A percentile compares a stretch with the other conserved stretches of the same genome.
These are phyloP conservation scores for Polyrhizophydium stewartii DNA, from an alignment of 371 early-diverging fungal species.

Conservation along the genomic window DNA sequence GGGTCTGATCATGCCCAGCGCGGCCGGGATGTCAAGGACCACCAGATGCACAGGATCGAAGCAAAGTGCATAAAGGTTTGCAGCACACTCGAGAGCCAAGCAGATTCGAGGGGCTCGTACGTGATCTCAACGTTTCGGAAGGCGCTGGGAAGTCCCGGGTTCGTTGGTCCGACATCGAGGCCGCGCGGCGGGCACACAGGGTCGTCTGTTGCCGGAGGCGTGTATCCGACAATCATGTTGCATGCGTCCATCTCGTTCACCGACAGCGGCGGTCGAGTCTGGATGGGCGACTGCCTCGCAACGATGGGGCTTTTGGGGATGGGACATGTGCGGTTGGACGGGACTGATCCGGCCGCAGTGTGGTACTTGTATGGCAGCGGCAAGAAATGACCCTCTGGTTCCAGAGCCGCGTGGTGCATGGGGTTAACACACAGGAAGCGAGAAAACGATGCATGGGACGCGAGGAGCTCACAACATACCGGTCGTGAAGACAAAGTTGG, in stretches of 20 bases:
- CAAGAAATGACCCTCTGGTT: slow-evolving; percentile 73
- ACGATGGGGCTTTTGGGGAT: neutral
- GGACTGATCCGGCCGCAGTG: neutral
- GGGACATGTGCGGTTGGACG: neutral
- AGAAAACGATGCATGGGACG: too few species aligned
- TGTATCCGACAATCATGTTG: neutral
- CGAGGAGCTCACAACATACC: slow-evolving; percentile 21
- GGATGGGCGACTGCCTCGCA: neutral
- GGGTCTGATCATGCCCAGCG: too few species aligned
- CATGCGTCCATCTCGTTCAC: neutral
- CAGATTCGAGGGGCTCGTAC: too few species aligned
- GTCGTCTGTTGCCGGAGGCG: neutral
- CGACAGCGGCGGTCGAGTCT: neutral
- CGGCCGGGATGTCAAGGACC: too few species aligned
- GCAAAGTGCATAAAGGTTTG: too few species aligned
- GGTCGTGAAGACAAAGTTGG: slow-evolving; percentile 84
- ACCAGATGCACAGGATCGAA: too few species aligned
- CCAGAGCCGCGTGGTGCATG: neutral
- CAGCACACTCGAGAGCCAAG: too few species aligned
- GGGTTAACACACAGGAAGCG: neutral
- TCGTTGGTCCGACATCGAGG: too few species aligned
- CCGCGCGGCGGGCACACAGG: slow-evolving; percentile 1
- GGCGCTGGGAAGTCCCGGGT: too few species aligned
- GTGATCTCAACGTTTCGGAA: too few species aligned
- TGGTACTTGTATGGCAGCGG: slow-evolving; percentile 27